These are phyloP conservation scores for Boletus reticuloceps DNA, from an alignment of 768 basidiomycete genomes.

Conservation along the genomic window DNA sequence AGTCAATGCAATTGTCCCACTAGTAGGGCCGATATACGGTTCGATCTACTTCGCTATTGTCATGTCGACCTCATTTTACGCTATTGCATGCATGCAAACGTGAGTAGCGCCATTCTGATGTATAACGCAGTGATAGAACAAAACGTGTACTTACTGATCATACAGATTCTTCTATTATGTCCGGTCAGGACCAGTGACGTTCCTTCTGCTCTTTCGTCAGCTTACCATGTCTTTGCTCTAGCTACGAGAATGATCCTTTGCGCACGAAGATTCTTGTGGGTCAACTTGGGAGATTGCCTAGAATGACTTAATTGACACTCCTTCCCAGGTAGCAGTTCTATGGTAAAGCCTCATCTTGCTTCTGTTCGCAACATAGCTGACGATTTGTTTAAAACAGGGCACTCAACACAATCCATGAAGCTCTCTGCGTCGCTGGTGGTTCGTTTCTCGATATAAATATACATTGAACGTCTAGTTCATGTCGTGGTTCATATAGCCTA, in stretches of 20 bases:
- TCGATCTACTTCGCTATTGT: too few species aligned
- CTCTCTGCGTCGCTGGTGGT: background rate
- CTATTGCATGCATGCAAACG: too few species aligned
- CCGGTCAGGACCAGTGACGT: background rate
- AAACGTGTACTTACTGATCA: background rate
- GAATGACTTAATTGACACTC: background rate
- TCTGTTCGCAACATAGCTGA: background rate
- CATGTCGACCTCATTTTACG: too few species aligned
- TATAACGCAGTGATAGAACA: too few species aligned
- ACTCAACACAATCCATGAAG: background rate
- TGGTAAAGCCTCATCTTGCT: background rate
- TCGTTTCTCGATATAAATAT: background rate
- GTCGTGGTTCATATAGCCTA: too few species aligned
- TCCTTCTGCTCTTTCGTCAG: background rate
- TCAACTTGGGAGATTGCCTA: too few species aligned
- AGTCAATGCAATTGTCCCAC: too few species aligned
- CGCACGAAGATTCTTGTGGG: background rate
- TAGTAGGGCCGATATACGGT: too few species aligned
- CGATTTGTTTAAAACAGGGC: background rate
- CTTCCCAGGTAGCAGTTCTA: background rate
- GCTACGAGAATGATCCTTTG: constrained; percentile 1
- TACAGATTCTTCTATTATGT: constrained; percentile 6
- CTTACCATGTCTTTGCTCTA: background rate
- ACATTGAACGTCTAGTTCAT: too few species aligned
- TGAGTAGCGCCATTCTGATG: too few species aligned